Evolutionary conservation across 495 filamentous ascomycete species (phyloP).

Genomic region (Ramalina intermedia): DNA sequence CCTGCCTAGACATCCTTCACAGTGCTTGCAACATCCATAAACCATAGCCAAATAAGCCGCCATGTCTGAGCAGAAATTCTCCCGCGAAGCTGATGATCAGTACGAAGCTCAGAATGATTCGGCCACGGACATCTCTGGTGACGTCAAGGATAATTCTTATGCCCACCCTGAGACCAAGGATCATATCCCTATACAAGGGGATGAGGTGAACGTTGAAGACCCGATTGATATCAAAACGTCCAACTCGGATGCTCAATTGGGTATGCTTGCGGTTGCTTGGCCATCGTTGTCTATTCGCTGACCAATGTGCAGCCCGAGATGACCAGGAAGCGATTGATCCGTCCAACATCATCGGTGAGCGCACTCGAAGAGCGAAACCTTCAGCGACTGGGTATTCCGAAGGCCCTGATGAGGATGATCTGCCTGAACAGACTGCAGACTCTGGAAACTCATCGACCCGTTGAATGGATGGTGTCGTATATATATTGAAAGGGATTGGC

Average conservation of each 20-base stretch:
- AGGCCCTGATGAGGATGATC: constrained; percentile 35
- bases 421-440: constrained; percentile 4
- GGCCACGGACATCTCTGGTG: constrained; percentile 8
- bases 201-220: constrained; percentile 34
- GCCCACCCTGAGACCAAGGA: constrained; percentile 24
- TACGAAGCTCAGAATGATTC: constrained; percentile 17
- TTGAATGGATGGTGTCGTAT: no score
- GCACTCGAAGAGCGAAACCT: constrained; percentile 33
- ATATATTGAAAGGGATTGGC: no score
- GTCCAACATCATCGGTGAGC: constrained; percentile 31
- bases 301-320: constrained; percentile 25
- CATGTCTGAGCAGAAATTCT: no score
- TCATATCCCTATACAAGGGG: constrained; percentile 36
- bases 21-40: no score
- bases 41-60: no score
- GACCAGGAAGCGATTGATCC: constrained; percentile 39
- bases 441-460: no score
- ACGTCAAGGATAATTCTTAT: constrained; percentile 26
- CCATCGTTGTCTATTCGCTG: background rate
- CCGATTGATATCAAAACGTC: constrained; percentile 27
- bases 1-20: no score
- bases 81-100: constrained; percentile 11
- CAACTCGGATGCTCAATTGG: constrained; percentile 35
- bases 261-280: constrained; percentile 19
- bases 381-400: constrained; percentile 30